Evolutionary conservation across 192 early-diverging fungal species (phyloP), one percentile per base, ranked within the genome.

Genomic region (Rhizophagus sp.): DNA sequence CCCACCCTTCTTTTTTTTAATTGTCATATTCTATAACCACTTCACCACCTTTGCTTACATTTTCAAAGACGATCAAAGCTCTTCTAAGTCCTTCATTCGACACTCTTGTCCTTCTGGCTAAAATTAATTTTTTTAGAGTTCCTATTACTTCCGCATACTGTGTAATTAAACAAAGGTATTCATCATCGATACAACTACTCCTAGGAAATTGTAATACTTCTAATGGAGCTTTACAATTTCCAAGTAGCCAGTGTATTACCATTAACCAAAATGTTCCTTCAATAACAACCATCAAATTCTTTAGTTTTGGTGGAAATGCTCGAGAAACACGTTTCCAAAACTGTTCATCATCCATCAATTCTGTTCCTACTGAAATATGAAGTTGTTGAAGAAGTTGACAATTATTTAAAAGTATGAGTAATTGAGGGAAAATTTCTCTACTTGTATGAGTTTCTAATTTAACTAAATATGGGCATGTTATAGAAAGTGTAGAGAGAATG

Each of bases 191-290:
- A 75, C 73, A 75, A 9, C 5, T 19, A 33, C 49, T 61, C 25
- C 49, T 62, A 17, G 73, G 73, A 50, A 75, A 75, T 75, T 75
- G 73, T 61, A 75, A 75, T 27, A 34, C 30, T 30, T 75, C 73
- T 36, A 75, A 57, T 33, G 73, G 73, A 24, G 49, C 49, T 27
- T 30, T 61, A 15, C 73, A 75, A 34, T 75, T 50, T 50, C 22
- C 52, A 24, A 75, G 25, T 61, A 75, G 30, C 68, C 68, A 70
- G 47, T 70, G 68, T 41, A 70, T n/a, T 44, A 70, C 36, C 36
- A 70, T 70, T 22, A 70, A 70, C 68, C 68, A 70, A 70, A 70
- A 70, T n/a, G 68, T 70, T 44, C 68, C 68, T 70, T 70, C 68
- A 39, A 70, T 44, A 22, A 70, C 68, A 41, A 70, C 33, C 68